These are phyloP conservation scores for Colletotrichum eremochloae DNA, from an alignment of 2,329 filamentous ascomycete species.

Conservation along the genomic window DNA sequence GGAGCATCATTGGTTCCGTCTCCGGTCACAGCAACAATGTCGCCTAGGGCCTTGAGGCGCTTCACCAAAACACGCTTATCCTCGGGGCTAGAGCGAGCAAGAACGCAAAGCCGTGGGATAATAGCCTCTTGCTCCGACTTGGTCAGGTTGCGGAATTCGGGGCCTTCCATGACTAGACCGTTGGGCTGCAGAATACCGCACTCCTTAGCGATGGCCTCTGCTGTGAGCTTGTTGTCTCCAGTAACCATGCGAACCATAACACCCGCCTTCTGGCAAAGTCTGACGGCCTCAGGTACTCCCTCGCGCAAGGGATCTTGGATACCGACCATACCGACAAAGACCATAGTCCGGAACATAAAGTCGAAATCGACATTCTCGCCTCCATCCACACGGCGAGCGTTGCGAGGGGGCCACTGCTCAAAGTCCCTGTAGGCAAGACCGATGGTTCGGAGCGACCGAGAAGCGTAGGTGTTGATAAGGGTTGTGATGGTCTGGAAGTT, in stretches of 20 bases:
- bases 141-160: constrained; percentile 80
- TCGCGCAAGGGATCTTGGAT: constrained; percentile 85
- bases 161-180: constrained; percentile 82
- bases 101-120: constrained; percentile 77
- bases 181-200: constrained; percentile 80
- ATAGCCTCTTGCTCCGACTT: constrained; percentile 74
- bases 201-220: constrained; percentile 82
- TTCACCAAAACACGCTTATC: constrained; percentile 82
- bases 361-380: constrained; percentile 75
- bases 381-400: constrained; percentile 65
- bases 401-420: constrained; percentile 82
- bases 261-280: constrained; percentile 79
- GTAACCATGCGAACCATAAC: constrained; percentile 89
- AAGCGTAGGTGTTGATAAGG: constrained; percentile 83
- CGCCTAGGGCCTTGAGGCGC: constrained; percentile 77
- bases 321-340: constrained; percentile 78
- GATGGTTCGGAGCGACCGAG: constrained; percentile 85
- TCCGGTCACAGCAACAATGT: constrained; percentile 86
- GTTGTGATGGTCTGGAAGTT: constrained; percentile 70
- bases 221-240: constrained; percentile 84
- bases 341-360: constrained; percentile 76
- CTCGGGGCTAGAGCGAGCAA: constrained; percentile 81
- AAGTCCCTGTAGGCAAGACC: constrained; percentile 88
- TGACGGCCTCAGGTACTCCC: constrained; percentile 80
- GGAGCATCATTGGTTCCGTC: constrained; percentile 89